Percentiles rank a stretch among this genome's conserved stretches.
These are phyloP conservation scores for Neofusicoccum umdonicola DNA, from an alignment of 2,329 filamentous ascomycete genomes.

Conservation along the genomic window DNA sequence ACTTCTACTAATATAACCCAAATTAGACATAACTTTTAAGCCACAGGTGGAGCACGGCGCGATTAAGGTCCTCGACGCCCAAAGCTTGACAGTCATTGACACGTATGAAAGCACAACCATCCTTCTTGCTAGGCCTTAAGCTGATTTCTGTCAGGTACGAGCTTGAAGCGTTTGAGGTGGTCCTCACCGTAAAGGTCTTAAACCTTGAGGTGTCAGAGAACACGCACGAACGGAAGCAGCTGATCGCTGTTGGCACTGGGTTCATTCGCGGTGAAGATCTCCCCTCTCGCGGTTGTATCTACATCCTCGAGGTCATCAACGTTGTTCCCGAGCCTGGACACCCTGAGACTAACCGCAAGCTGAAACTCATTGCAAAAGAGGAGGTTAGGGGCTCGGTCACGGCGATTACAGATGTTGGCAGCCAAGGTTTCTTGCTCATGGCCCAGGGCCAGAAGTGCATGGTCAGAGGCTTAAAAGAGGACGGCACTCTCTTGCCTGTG, in stretches of 20 bases:
- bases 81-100: conserved; percentile 76
- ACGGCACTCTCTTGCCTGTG: conserved; percentile 86
- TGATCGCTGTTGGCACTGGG: conserved; percentile 82
- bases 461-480: conserved; percentile 93
- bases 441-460: conserved; percentile 97
- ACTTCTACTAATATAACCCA: background rate
- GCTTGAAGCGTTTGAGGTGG: conserved; percentile 70
- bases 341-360: conserved; percentile 79
- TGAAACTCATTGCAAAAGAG: conserved; percentile 85
- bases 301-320: conserved; percentile 86
- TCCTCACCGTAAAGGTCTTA: conserved; percentile 79
- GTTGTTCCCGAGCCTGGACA: conserved; percentile 86
- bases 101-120: conserved; percentile 36
- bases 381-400: conserved; percentile 92
- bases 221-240: conserved; percentile 78
- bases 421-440: conserved; percentile 81
- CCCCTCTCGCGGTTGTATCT: conserved; percentile 77
- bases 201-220: conserved; percentile 87
- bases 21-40: conserved; percentile 51
- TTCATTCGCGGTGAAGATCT: conserved; percentile 88
- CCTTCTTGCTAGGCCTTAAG: too few relatives aligned
- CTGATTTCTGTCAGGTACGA: conserved; percentile 46
- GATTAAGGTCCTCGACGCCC: conserved; percentile 75
- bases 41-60: conserved; percentile 70
- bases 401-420: conserved; percentile 77